Base-by-base conservation (phyloP, 2,329 filamentous ascomycete species). In the Sphaerulina musiva region DNA sequence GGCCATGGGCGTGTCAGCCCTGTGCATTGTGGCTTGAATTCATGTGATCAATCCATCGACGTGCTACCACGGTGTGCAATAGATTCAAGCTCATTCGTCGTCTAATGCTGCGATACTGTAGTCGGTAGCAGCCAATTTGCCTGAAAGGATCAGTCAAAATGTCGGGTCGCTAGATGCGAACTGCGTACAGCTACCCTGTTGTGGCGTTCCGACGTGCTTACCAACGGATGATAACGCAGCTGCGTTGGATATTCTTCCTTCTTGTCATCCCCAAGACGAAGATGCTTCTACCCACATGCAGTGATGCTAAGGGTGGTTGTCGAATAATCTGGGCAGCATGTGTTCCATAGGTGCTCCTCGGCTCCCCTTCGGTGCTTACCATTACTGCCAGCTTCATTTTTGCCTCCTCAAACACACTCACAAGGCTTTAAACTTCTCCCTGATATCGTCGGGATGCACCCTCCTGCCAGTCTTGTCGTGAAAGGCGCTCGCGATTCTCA, bases 391-490 rank as follows among this genome's bases (percentile, higher is more conserved):
- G 7, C 39, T 12, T 11, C 20, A 20, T 2, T 20, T 20, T 20
- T 42, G 14, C 23, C 40, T 42, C n/a, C 11, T 6, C 38, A 41
- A 36, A 44, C 4, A 43, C 7, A 20, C 39, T 20, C 12, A 11
- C 42, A 69, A 59, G 39, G 55, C 55, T 52, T 65, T 63, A 46
- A 77, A 68, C 63, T 74, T 76, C 56, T 71, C 68, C 59, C 69
- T 66, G 34, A 77, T 69, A 20, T 74, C 69, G 3, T 74, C 69
- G 1, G 74, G 69, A 58, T 72, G 68, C 26, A 79, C 59, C 3
- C 68, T 65, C 40, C 75, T 68, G 2, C 77, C 77, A 1, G 76
- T 80, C 64, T 72, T 72, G 51, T 78, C 75, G 51, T 68, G 73
- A 68, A 80, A 80, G 23, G 68, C 66, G 48, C 71, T 73, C 45